Evolutionary conservation across 331 rosid species (phyloP).

Genomic region (Saraca asoca): DNA sequence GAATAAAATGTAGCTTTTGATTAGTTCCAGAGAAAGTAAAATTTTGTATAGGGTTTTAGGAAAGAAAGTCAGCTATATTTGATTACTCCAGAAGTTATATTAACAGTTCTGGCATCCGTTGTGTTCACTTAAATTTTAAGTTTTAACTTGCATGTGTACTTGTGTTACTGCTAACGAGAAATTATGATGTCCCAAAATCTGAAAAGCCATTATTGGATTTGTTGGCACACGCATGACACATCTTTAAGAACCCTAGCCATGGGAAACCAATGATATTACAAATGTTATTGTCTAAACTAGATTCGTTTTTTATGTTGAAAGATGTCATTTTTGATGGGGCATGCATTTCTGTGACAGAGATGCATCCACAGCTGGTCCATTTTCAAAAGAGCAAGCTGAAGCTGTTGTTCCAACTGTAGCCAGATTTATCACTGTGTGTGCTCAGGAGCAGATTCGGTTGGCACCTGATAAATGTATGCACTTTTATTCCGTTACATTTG

Average conservation of each 20-base stretch:
- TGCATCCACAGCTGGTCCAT: slow-evolving; percentile 51
- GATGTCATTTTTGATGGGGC: background rate
- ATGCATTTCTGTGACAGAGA: slow-evolving; percentile 59
- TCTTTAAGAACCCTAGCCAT: background rate
- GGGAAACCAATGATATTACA: background rate
- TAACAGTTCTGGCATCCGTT: no score
- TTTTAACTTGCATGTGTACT: no score
- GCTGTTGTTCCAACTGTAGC: slow-evolving; percentile 46
- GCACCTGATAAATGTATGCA: slow-evolving; percentile 79
- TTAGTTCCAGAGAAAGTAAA: background rate
- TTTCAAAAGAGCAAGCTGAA: slow-evolving; percentile 63
- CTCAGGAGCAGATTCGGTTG: slow-evolving; percentile 71
- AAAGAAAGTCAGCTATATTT: no score
- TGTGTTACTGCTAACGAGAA: no score
- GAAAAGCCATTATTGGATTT: no score
- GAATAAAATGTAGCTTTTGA: background rate
- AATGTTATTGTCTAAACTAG: background rate
- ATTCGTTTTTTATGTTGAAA: slow-evolving; percentile 11
- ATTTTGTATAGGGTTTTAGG: no score
- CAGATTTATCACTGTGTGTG: slow-evolving; percentile 62
- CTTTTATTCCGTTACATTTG: slow-evolving; percentile 9
- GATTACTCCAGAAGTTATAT: no score
- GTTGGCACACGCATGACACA: background rate
- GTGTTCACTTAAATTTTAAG: no score
- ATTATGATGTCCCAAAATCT: no score